These are phyloP conservation scores for Spathaspora sp. DNA, from an alignment of 805 yeast species.

Conservation along the genomic window DNA sequence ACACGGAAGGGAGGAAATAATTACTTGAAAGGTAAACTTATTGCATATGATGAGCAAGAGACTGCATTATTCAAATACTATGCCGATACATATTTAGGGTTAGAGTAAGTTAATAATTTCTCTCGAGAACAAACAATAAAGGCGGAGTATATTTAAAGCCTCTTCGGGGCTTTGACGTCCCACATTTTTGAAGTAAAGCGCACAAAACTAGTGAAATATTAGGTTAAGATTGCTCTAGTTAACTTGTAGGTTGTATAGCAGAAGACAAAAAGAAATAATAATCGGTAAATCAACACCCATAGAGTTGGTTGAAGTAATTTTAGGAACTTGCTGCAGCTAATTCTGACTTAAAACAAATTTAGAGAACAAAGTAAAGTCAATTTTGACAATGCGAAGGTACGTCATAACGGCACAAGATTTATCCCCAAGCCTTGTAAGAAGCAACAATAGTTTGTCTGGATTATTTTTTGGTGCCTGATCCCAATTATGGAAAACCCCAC, in stretches of 20 bases:
- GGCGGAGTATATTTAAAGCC: not conserved
- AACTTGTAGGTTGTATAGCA: no score
- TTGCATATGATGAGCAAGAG: conserved; percentile 31
- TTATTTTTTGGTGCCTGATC: not conserved
- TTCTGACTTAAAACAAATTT: not conserved
- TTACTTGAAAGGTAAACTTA: conserved; percentile 41
- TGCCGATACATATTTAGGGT: conserved; percentile 50
- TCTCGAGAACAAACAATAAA: not conserved
- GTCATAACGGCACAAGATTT: not conserved
- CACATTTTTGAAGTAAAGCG: not conserved
- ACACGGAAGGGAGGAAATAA: conserved; percentile 24
- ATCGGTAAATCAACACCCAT: no score
- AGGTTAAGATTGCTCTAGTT: no score
- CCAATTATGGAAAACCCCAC: not conserved
- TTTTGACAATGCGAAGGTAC: not conserved
- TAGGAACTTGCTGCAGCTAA: not conserved
- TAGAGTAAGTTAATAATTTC: not conserved
- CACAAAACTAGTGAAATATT: not conserved
- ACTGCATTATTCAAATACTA: conserved; percentile 32
- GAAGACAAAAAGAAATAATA: no score
- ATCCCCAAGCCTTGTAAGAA: not conserved
- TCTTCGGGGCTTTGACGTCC: not conserved
- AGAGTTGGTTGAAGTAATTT: not conserved
- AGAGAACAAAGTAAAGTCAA: no score
- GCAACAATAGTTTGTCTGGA: not conserved